A percentile compares a stretch with the other conserved stretches of the same genome.
phyloP scores from a whole-genome alignment of 305 asterid genomes.

The Rubia tinctorum region DNA sequence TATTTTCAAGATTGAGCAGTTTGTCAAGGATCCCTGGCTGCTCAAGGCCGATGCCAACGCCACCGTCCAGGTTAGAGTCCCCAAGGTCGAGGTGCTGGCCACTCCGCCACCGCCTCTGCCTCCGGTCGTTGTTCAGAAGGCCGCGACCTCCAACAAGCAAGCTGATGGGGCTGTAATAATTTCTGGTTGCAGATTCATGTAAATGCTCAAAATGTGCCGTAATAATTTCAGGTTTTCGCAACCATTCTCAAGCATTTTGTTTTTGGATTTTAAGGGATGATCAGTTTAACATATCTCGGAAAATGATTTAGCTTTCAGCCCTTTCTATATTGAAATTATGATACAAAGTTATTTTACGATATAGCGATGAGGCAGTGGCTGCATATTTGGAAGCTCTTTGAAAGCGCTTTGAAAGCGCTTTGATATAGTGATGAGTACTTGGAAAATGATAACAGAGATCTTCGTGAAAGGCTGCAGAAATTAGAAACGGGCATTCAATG shows the following conservation, averaged over 20 bases:
- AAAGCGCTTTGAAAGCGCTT: constrained; percentile 61
- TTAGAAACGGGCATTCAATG: constrained; percentile 41
- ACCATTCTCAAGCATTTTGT: not conserved
- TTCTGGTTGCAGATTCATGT: constrained; percentile 66
- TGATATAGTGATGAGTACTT: no score
- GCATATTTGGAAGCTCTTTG: constrained; percentile 79
- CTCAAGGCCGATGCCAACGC: no score
- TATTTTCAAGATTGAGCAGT: no score
- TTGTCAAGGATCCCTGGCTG: no score
- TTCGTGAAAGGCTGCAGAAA: constrained; percentile 37
- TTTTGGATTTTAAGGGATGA: not conserved
- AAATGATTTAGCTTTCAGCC: not conserved
- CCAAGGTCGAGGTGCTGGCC: no score
- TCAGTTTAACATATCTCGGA: not conserved
- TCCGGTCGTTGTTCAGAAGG: no score
- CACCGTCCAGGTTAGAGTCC: no score
- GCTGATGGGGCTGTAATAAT: no score
- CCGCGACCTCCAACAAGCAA: no score
- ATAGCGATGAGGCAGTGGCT: constrained; percentile 84
- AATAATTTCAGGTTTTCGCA: constrained; percentile 65
- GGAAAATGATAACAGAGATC: constrained; percentile 51
- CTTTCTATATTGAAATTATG: not conserved
- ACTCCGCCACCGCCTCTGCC: no score
- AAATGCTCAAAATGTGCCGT: constrained; percentile 50
- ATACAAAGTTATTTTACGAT: constrained; percentile 21